Percentiles rank a stretch among this genome's conserved stretches.
Evolutionary conservation across 345 rosid genomes (phyloP).

Genomic region (Pistacia integerrima): DNA sequence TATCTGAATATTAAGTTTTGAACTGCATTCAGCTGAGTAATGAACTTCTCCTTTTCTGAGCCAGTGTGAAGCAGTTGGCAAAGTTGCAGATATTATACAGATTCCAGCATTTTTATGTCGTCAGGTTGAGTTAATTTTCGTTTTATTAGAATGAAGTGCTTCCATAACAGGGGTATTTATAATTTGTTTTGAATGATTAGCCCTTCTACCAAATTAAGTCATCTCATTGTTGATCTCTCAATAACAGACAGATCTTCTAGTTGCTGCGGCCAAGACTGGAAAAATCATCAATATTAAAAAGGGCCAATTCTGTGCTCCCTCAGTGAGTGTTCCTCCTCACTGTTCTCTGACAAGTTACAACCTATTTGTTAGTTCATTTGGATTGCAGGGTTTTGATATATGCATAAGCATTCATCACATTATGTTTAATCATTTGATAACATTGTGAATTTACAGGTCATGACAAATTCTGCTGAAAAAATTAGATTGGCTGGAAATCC

Average conservation of each 20-base stretch:
- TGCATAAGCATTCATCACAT: not conserved
- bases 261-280: slow-evolving; percentile 93
- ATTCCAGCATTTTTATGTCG: slow-evolving; percentile 98
- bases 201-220: not conserved
- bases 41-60: slow-evolving; percentile 21
- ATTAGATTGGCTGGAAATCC: slow-evolving; percentile 91
- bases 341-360: slow-evolving; percentile 3
- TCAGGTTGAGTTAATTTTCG: slow-evolving; percentile 53
- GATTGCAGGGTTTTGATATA: slow-evolving; percentile 6
- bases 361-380: slow-evolving; percentile 12
- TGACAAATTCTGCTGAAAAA: slow-evolving; percentile 89
- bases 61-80: slow-evolving; percentile 87
- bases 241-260: slow-evolving; percentile 93
- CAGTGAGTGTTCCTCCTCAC: slow-evolving; percentile 50
- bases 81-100: slow-evolving; percentile 92
- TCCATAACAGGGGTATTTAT: slow-evolving; percentile 16
- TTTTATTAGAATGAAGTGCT: not conserved
- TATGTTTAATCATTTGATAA: too few relatives aligned
- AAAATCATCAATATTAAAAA: slow-evolving; percentile 91
- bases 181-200: not conserved
- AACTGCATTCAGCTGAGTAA: slow-evolving; percentile 21
- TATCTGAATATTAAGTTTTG: not conserved
- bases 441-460: slow-evolving; percentile 54
- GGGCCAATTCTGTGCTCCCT: slow-evolving; percentile 95
- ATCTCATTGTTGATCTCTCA: slow-evolving; percentile 23